Evolutionary conservation across 169 alveolate genomes (phyloP), one percentile per base, ranked within the genome.

Genomic region (Pseudocohnilembus persalinus): DNA sequence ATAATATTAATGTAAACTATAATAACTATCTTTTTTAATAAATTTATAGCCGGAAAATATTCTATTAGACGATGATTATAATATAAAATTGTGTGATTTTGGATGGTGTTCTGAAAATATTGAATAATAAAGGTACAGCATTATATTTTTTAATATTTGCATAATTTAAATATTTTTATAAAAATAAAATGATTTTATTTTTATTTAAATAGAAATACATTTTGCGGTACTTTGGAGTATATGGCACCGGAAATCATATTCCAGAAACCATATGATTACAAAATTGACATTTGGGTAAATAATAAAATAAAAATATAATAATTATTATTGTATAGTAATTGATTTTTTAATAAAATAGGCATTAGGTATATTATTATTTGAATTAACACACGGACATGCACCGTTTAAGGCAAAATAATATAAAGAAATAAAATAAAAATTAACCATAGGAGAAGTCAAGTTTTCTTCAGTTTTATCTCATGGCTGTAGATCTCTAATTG

Each of bases 321-420:
- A 49, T 49, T 11, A 11, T 49, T 4, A 49, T 20, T 49, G 20
- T 11, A 49, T 49, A 49, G 4, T 11, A 49, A 11, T 49, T 49
- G 20, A 11, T 49, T 49, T 49, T 4, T 49, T 11, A 11, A 11
- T 49, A 11, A 49, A 4, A 11, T 49, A 49, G 68, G 90, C 95
- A 73, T 84, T 96, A 26, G 98, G 98, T 25, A 93, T 96, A 27
- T 90, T 96, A 25, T 90, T 96, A 29, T 96, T 90, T 93, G 98
- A 96, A 89, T 76, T 96, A 83, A 77, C 91, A 0, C 97, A 93
- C 77, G 97, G 97, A 0, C 83, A 82, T 74, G 96, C 97, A 30
- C 98, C 97, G 11, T 93, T 94, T 81, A 79, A 92, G 79, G 97
- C 96, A 0, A 34, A 79, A 74, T 82, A 77, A 31, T 92, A 88